Conservation (phyloP, 257 asterid genomes). For the Ophiorrhiza pumila region DNA sequence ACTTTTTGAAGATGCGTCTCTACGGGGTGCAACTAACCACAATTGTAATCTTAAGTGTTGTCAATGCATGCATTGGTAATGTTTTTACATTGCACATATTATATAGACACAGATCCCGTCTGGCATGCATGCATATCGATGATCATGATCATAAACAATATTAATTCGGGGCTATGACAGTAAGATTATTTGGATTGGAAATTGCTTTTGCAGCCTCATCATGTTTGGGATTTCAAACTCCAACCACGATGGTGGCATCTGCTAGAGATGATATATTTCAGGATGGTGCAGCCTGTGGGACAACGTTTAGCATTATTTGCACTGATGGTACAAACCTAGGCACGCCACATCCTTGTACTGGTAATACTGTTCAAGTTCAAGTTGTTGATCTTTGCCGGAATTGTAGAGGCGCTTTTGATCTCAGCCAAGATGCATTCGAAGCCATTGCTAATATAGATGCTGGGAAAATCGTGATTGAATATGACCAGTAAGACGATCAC, state of each 20-base stretch:
- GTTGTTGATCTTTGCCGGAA: constrained; percentile 49
- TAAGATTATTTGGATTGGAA: neutral
- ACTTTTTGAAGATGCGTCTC: no score
- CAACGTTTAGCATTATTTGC: constrained; percentile 32
- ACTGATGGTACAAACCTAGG: constrained; percentile 37
- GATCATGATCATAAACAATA: neutral
- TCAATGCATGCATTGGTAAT: no score
- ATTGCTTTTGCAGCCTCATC: constrained; percentile 38
- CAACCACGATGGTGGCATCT: constrained; percentile 42
- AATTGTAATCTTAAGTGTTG: no score
- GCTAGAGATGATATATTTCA: constrained; percentile 27
- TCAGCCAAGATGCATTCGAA: constrained; percentile 48
- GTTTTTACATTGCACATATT: no score
- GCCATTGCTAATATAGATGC: constrained; percentile 37
- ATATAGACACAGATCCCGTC: no score
- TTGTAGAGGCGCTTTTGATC: constrained; percentile 43
- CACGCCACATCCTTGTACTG: constrained; percentile 36
- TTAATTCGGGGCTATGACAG: neutral
- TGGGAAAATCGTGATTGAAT: constrained; percentile 38
- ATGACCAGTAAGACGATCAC: constrained; percentile 20
- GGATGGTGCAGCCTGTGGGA: constrained; percentile 40
- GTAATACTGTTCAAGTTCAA: constrained; percentile 29
- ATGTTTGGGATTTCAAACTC: constrained; percentile 36
- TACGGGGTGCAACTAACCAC: no score
- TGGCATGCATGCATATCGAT: neutral